A percentile compares a stretch with the other conserved stretches of the same genome.
phyloP scores from a whole-genome alignment of 2,329 filamentous ascomycete genomes.

The Penicillium sp. region DNA sequence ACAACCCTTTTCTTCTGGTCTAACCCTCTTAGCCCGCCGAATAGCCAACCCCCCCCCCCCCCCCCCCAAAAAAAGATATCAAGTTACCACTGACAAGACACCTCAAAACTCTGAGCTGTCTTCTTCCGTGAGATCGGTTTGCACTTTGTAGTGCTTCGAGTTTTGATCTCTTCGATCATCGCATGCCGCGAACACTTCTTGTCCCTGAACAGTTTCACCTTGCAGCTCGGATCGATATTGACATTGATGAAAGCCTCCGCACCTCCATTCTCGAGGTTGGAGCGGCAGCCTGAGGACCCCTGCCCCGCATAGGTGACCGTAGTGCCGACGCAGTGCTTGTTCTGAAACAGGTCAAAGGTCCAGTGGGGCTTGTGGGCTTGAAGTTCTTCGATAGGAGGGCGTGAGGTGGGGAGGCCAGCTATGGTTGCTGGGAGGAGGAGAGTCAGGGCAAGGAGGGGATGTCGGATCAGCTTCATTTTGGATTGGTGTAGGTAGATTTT shows the following conservation, averaged over 20 bases:
- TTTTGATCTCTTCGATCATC: slow-evolving; percentile 4
- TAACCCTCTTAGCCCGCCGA: not conserved
- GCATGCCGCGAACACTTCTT: slow-evolving; percentile 2
- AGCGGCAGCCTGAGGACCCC: slow-evolving; percentile 10
- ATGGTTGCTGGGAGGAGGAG: not conserved
- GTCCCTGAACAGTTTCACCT: slow-evolving; percentile 13
- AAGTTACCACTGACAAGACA: slow-evolving; percentile 2
- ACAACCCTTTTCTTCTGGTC: not conserved
- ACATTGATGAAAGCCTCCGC: slow-evolving; percentile 1
- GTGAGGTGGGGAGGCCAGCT: no score
- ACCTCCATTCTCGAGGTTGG: slow-evolving; percentile 1
- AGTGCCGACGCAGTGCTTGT: slow-evolving; percentile 5
- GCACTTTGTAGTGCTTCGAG: not conserved
- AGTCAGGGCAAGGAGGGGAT: not conserved
- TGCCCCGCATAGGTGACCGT: slow-evolving; percentile 1
- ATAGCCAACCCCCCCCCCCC: no score
- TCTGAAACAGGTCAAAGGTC: slow-evolving; percentile 14
- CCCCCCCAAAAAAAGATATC: no score
- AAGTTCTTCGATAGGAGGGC: not conserved
- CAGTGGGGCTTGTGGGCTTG: slow-evolving; percentile 1
- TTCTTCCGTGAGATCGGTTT: slow-evolving; percentile 1
- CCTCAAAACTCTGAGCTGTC: slow-evolving; percentile 8
- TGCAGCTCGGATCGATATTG: slow-evolving; percentile 10
- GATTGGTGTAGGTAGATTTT: not conserved
- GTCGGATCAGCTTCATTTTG: slow-evolving; percentile 1